A percentile compares a stretch with the other conserved stretches of the same genome.
phyloP scores from a whole-genome alignment of 306 rosid species.

The Glycyrrhiza uralensis region DNA sequence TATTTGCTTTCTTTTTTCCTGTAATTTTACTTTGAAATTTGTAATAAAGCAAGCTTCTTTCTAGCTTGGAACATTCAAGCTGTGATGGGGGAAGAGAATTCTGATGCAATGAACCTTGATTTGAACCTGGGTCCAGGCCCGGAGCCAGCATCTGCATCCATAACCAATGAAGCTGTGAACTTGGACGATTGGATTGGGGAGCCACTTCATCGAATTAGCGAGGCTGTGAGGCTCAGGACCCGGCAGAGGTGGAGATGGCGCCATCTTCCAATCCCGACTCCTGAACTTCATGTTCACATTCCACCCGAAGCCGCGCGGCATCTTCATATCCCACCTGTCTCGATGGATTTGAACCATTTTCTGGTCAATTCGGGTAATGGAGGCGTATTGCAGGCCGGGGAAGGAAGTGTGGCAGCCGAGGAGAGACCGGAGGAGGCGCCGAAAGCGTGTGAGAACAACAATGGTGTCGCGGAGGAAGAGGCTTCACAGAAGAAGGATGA shows the following conservation, averaged over 20 bases:
- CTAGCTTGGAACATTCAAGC: constrained; percentile 6
- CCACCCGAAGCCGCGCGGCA: constrained; percentile 35
- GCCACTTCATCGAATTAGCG: constrained; percentile 50
- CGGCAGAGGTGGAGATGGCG: constrained; percentile 71
- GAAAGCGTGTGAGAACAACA: constrained; percentile 69
- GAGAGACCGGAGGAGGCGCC: constrained; percentile 50
- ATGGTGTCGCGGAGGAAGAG: constrained; percentile 56
- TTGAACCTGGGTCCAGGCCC: constrained; percentile 90
- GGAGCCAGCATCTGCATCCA: constrained; percentile 42
- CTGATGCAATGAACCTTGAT: constrained; percentile 91
- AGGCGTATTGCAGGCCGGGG: constrained; percentile 67
- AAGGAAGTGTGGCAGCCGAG: constrained; percentile 84
- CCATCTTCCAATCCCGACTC: constrained; percentile 27
- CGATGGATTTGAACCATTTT: constrained; percentile 57
- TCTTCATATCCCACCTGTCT: constrained; percentile 43
- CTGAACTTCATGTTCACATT: constrained; percentile 33
- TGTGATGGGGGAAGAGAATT: constrained; percentile 78
- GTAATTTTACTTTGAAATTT: neutral
- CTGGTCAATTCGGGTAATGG: constrained; percentile 63
- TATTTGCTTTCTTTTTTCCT: neutral
- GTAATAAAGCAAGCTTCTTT: constrained; percentile 27
- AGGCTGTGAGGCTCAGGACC: constrained; percentile 52
- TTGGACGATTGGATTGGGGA: constrained; percentile 59
- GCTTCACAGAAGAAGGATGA: constrained; percentile 55
- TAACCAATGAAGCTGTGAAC: constrained; percentile 43